Base-by-base conservation (phyloP, 208 protist species). In the Wallacemonas rigidus region DNA sequence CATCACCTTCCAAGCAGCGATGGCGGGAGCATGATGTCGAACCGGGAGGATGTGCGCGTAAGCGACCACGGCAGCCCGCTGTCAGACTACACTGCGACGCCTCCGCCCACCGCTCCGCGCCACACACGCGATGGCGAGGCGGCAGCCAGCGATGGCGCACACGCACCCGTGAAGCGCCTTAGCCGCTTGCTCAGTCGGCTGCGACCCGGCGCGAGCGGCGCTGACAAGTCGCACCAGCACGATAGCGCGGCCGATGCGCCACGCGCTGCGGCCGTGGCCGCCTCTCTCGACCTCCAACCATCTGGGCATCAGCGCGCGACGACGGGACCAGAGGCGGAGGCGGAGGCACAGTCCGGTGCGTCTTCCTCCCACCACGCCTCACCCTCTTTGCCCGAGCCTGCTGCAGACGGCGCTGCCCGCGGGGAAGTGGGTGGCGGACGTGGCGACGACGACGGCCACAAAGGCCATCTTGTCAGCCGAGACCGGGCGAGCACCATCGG, bases 181-280 rank as follows among this genome's bases (percentile, higher is more conserved):
- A 62, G 56, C 38, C 56, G 56, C 26, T 15, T 62, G 35, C 56
- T 62, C 14, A 62, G 56, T 15, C 56, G 35, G 6, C 38, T 62
- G 56, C 56, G 17, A 6, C 35, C 14, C 26, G 56, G 56, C 38
- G 56, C 8, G 3, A 36, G 8, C 12, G 45, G 45, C 45, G 12
- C 8, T 12, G 8, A 50, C 45, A 12, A 6, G 45, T 6, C 45
- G 8, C 45, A 12, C 12, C 45, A 50, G 6, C 45, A n/a, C 53
- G 53, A 58, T 58, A n/a, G 26, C n/a, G 53, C 11, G 6, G 53
- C 53, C 53, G 53, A 36, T 58, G 53, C 45, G 1, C 45, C 45
- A 12, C 8, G 8, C 45, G 6, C 12, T 50, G 6, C 45, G 12
- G 8, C 45, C 45, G 45, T 12, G 45, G 0, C 45, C 45, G 45